Evolutionary conservation across 2,329 filamentous ascomycete genomes (phyloP).

Genomic region (Colletotrichum neosansevieriae): DNA sequence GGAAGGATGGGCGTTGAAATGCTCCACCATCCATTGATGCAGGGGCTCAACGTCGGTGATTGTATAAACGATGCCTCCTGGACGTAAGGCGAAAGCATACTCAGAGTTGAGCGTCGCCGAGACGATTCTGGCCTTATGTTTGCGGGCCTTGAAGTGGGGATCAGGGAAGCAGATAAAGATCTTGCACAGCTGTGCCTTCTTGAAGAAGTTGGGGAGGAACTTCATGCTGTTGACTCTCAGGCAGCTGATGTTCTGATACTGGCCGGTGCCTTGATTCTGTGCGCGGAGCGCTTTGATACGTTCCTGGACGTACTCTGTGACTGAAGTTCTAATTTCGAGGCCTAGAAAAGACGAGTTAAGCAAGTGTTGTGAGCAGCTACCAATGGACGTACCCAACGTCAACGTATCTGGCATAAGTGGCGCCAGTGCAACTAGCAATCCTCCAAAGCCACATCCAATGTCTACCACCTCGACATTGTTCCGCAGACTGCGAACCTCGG

Average conservation of each 20-base stretch:
- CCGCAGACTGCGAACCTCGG: slow-evolving; percentile 55
- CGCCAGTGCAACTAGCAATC: slow-evolving; percentile 86
- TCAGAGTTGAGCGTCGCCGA: slow-evolving; percentile 89
- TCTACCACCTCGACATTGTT: slow-evolving; percentile 92
- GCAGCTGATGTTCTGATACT: slow-evolving; percentile 89
- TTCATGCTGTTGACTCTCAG: slow-evolving; percentile 98
- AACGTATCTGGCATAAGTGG: slow-evolving; percentile 85
- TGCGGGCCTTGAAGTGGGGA: slow-evolving; percentile 96
- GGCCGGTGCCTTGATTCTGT: slow-evolving; percentile 65
- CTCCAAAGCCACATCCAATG: slow-evolving; percentile 97
- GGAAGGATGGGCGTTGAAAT: slow-evolving; percentile 81
- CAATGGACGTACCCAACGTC: slow-evolving; percentile 74
- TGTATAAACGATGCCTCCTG: slow-evolving; percentile 91
- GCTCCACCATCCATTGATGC: slow-evolving; percentile 91
- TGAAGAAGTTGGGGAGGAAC: slow-evolving; percentile 98
- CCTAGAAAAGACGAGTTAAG: slow-evolving; percentile 60
- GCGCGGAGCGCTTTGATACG: slow-evolving; percentile 84
- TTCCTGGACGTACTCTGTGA: slow-evolving; percentile 90
- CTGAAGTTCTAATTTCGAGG: slow-evolving; percentile 91
- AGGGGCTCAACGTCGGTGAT: slow-evolving; percentile 98
- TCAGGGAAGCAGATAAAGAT: slow-evolving; percentile 99
- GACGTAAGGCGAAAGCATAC: slow-evolving; percentile 88
- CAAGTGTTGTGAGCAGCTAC: slow-evolving; percentile 6
- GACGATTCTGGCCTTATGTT: slow-evolving; percentile 97
- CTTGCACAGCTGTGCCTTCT: slow-evolving; percentile 81